Evolutionary conservation across 768 basidiomycete genomes (phyloP), one percentile per base, ranked within the genome.

Genomic region (Crepidotus variabilis): DNA sequence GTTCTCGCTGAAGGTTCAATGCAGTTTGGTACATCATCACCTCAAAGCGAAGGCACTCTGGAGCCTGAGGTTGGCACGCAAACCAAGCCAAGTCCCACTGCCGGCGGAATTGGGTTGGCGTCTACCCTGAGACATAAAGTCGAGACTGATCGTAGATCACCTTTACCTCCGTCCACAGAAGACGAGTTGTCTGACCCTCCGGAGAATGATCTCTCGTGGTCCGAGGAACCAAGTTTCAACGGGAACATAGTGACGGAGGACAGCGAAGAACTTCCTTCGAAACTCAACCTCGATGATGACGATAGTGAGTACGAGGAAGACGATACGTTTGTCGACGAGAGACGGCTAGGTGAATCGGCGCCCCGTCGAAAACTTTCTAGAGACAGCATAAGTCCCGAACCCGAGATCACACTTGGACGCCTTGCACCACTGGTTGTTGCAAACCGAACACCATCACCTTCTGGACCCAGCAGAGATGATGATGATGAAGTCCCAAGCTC

Each of bases 161-260:
- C 48, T 33, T n/a, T 34, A 1, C n/a, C 50, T 43, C 18, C 39
- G 18, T 16, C 39, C 13, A 5, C 3, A 11, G 39, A 14, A 43
- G 18, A 43, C 39, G 18, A 16, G 13, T 3, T 20, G 5, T 11
- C 39, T 43, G 11, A 20, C 18, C 35, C 35, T 8, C 35, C 35
- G 16, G 35, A 16, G 35, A 11, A 20, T 14, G 18, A 5, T 39
- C 49, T 20, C 23, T 49, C 35, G 3, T 33, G 6, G 36, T 45
- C 20, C 39, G n/a, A 13, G 28, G 28, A 28, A 28, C 28, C 28
- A 8, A 69, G 61, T 49, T 59, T 59, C 50, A 73, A 62, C 46
- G 65, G 65, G 43, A 63, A 72, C 18, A 76, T 81, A 51, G 75
- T 79, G 0, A 69, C 80, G 6, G 78, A 78, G 20, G 79, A 81